Conservation (phyloP, 2,329 filamentous ascomycete genomes). For the Claviceps humidiphila region DNA sequence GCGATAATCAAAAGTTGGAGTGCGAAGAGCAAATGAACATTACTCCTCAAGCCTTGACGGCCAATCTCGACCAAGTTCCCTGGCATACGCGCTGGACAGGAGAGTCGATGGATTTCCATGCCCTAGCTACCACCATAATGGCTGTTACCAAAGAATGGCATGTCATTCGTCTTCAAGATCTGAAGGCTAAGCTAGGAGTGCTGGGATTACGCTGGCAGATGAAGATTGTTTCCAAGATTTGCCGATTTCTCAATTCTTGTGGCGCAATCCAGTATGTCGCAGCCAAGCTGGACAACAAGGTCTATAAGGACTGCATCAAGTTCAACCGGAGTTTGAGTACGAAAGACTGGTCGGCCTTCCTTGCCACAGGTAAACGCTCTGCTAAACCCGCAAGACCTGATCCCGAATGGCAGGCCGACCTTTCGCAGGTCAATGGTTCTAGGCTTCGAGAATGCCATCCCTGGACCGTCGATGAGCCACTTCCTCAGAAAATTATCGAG, state of each 20-base stretch:
- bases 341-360: conserved; percentile 42
- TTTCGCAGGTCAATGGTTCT: conserved; percentile 5
- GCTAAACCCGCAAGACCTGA: conserved; percentile 16
- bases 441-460: conserved; percentile 13
- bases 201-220: conserved; percentile 43
- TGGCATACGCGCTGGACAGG: conserved; percentile 45
- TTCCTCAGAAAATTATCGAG: conserved; percentile 18
- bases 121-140: conserved; percentile 43
- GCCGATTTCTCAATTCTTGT: conserved; percentile 41
- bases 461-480: conserved; percentile 22
- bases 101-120: conserved; percentile 43
- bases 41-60: conserved; percentile 25
- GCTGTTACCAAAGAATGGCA: conserved; percentile 44
- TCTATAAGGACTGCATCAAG: conserved; percentile 50
- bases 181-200: conserved; percentile 45
- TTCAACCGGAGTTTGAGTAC: conserved; percentile 41
- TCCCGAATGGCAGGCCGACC: conserved; percentile 7
- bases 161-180: conserved; percentile 43
- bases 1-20: conserved; percentile 12
- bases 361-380: conserved; percentile 33
- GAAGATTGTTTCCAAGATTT: conserved; percentile 45
- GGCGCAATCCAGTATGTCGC: conserved; percentile 45
- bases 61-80: conserved; percentile 38
- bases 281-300: conserved; percentile 36
- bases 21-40: conserved; percentile 23